These are phyloP conservation scores for Xylaria hypoxylon DNA, from an alignment of 2,329 filamentous ascomycete genomes.

Conservation along the genomic window DNA sequence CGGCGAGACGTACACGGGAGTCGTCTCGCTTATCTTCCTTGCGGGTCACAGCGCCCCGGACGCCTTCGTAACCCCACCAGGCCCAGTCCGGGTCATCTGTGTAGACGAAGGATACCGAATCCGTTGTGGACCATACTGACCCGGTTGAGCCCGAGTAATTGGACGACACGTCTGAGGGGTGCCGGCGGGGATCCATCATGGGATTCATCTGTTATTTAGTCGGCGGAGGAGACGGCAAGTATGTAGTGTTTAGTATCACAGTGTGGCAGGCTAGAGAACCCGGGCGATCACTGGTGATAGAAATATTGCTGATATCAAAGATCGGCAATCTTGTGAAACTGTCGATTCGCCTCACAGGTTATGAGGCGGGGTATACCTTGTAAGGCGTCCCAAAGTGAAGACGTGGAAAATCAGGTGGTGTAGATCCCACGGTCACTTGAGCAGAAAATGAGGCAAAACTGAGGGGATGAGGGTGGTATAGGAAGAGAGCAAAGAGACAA, in stretches of 20 bases:
- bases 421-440: constrained; percentile 16
- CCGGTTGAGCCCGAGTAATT: constrained; percentile 44
- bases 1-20: constrained; percentile 43
- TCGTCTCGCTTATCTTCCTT: constrained; percentile 44
- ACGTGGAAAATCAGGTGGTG: constrained; percentile 11
- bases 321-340: constrained; percentile 31
- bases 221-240: not conserved
- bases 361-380: constrained; percentile 15
- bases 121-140: constrained; percentile 47
- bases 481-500: constrained; percentile 11
- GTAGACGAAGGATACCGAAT: constrained; percentile 48
- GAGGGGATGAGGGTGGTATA: constrained; percentile 18
- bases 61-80: constrained; percentile 43
- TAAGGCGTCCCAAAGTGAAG: constrained; percentile 15
- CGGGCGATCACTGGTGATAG: constrained; percentile 7
- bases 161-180: constrained; percentile 44
- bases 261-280: constrained; percentile 1
- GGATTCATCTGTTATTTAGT: constrained; percentile 13
- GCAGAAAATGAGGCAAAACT: constrained; percentile 21
- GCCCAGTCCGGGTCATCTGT: constrained; percentile 43
- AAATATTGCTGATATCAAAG: constrained; percentile 14
- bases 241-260: constrained; percentile 11
- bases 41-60: constrained; percentile 49
- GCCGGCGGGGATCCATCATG: constrained; percentile 41
- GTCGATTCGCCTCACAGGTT: constrained; percentile 19